Base-by-base conservation (phyloP, 2,329 filamentous ascomycete genomes). In the Thielaviopsis cerberus region DNA sequence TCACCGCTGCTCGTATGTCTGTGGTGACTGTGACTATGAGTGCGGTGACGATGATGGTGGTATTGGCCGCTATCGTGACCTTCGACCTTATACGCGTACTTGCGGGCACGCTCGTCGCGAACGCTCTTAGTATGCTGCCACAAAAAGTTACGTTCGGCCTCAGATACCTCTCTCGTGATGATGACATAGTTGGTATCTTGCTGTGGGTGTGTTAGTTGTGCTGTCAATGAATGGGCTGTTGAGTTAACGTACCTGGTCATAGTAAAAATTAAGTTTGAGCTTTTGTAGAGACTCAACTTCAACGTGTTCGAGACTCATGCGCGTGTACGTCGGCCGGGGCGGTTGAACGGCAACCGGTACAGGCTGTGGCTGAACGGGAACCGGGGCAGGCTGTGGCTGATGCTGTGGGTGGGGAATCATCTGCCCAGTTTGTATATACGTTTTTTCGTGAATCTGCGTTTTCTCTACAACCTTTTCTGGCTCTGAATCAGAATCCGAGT, bases 101-200 rank as follows among this genome's bases (percentile, higher is more conserved):
- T 23, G 10, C 7, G 22, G 22, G 24, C 30, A 6, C 74, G 72
- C 66, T 73, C 75, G 65, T 81, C 77, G n/a, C 82, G 81, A 62
- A 87, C 67, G 51, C 76, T 71, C 61, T 75, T 76, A 2, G 85
- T 88, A 69, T 89, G 84, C 51, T 79, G 76, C 76, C 86, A 90
- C 54, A 88, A 76, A 59, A 80, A 72, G 60, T 87, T 78, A 65
- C 88, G 85, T 66, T 88, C 79, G 61, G 79, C 77, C 63, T 88
- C 81, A 3, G 80, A 78, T 55, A 89, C 80, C 80, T 80, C 86
- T 58, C 81, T 76, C 69, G 85, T 86, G 70, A 89, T 85, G 60
- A 90, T 69, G 58, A 89, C 73, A 64, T 80, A 89, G 56, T 82
- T 77, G 20, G 79, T 76, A 64, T 89, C 82, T 74, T 81, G 63